Evolutionary conservation across 768 basidiomycete genomes (phyloP).

Genomic region (Mrakia frigida): DNA sequence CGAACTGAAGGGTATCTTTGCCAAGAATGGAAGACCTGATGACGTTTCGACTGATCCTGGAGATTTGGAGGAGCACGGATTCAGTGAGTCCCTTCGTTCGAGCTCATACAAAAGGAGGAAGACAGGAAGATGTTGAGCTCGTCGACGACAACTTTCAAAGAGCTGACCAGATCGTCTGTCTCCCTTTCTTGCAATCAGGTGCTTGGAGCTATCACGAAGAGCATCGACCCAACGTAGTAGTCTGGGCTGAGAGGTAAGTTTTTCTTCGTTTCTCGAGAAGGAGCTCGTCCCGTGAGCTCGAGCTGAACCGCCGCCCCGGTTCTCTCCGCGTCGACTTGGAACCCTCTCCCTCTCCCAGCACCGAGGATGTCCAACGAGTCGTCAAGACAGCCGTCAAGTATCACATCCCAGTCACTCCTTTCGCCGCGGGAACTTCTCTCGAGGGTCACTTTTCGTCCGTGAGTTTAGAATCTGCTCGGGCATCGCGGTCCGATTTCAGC

Average conservation of each 20-base stretch:
- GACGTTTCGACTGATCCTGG: slow-evolving; percentile 37
- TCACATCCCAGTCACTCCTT: slow-evolving; percentile 70
- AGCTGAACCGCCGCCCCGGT: not conserved
- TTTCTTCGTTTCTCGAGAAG: too few species aligned
- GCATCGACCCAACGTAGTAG: slow-evolving; percentile 54
- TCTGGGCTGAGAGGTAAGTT: slow-evolving; percentile 39
- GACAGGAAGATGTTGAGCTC: too few species aligned
- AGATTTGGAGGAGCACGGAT: slow-evolving; percentile 54
- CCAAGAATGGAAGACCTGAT: slow-evolving; percentile 52
- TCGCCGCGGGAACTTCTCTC: slow-evolving; percentile 76
- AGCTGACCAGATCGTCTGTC: not conserved
- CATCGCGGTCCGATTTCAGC: not conserved
- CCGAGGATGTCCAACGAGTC: slow-evolving; percentile 47
- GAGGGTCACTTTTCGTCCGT: slow-evolving; percentile 65
- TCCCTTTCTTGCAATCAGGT: not conserved
- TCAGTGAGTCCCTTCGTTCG: slow-evolving; percentile 46
- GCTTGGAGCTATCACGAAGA: slow-evolving; percentile 58
- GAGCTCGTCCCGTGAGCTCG: not conserved
- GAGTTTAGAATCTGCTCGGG: not conserved
- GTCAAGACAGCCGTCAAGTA: slow-evolving; percentile 71
- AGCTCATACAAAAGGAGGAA: not conserved
- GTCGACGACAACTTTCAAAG: too few species aligned
- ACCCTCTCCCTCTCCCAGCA: slow-evolving; percentile 13
- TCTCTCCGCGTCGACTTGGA: not conserved
- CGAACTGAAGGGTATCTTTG: slow-evolving; percentile 51